Evolutionary conservation across 179 eudicot genomes (phyloP), one percentile per base, ranked within the genome.

Genomic region (Amaranthus tricolor): DNA sequence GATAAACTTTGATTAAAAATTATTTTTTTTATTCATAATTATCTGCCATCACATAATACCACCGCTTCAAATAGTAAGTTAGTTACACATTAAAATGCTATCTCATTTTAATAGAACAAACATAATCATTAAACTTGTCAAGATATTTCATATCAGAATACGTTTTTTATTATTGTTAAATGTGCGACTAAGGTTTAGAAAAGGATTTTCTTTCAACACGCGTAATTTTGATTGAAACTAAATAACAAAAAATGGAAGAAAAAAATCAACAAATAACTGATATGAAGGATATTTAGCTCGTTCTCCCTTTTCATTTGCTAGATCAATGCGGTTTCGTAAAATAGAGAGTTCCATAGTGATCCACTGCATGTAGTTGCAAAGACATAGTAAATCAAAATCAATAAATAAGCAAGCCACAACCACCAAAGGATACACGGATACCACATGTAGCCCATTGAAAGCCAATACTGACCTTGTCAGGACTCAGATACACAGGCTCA

Each of bases 261-360:
- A 47, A 47, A 11, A 24, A 5, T 64, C 13, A 21, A 49, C 12
- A 54, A 72, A 72, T 43, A 74, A 70, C 16, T 62, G 55, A 47
- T 31, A 55, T 9, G 15, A 82, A 85, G 88, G 88, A 85, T 85
- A 85, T 85, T 79, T 77, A 74, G 52, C 71, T 82, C 85, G 72
- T 45, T 85, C 68, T 61, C 88, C 88, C 79, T 85, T 85, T 78
- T 85, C 88, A 80, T 85, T 85, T 52, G 85, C 85, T 40, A 71
- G 75, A 73, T 85, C 88, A 80, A 85, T 85, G 76, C 84, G 88
- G 67, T 75, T 68, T 72, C 70, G 76, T 62, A 85, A 72, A 49
- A 66, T 20, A 61, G 79, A 75, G 58, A 85, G 73, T 74, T 85
- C 88, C 68, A 80, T 78, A 68, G 73, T 44, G 74, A 85, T 82